phyloP scores from a whole-genome alignment of 1,139 yeast genomes.

The Geotrichum phurueaensis region DNA sequence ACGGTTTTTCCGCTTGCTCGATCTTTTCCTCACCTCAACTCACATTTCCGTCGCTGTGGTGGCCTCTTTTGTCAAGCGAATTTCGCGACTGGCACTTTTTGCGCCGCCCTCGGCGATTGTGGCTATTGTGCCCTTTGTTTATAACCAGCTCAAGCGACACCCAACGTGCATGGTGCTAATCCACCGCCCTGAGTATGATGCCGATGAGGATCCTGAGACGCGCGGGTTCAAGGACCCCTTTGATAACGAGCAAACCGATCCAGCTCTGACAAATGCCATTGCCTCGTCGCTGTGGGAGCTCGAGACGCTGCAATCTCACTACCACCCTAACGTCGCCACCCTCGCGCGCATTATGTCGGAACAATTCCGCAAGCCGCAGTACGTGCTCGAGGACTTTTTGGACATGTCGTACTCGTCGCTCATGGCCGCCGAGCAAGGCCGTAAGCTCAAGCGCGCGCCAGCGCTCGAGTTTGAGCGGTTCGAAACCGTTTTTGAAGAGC shows the following conservation, averaged over 20 bases:
- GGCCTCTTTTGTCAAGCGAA: constrained; percentile 81
- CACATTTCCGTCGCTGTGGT: constrained; percentile 78
- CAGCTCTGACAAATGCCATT: constrained; percentile 71
- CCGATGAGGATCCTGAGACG: constrained; percentile 24
- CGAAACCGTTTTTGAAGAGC: constrained; percentile 37
- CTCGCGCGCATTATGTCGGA: constrained; percentile 82
- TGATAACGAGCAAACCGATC: constrained; percentile 58
- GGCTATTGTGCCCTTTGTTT: constrained; percentile 80
- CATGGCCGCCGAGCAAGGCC: constrained; percentile 64
- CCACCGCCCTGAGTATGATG: constrained; percentile 45
- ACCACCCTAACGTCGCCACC: constrained; percentile 93
- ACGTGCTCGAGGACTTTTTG: constrained; percentile 87
- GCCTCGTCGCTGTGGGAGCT: constrained; percentile 90
- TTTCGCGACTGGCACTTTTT: constrained; percentile 68
- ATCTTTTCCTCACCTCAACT: constrained; percentile 77
- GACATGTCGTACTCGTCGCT: constrained; percentile 82
- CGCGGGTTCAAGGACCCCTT: constrained; percentile 56
- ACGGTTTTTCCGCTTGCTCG: constrained; percentile 81
- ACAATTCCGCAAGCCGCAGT: constrained; percentile 81
- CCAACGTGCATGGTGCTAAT: constrained; percentile 90
- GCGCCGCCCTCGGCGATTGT: constrained; percentile 90
- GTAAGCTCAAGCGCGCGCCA: constrained; percentile 64
- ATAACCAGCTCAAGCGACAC: constrained; percentile 81
- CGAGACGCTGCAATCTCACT: constrained; percentile 74
- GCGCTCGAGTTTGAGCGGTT: constrained; percentile 74